Evolutionary conservation across 306 rosid species (phyloP).

Genomic region (Gastrolobium bilobum): DNA sequence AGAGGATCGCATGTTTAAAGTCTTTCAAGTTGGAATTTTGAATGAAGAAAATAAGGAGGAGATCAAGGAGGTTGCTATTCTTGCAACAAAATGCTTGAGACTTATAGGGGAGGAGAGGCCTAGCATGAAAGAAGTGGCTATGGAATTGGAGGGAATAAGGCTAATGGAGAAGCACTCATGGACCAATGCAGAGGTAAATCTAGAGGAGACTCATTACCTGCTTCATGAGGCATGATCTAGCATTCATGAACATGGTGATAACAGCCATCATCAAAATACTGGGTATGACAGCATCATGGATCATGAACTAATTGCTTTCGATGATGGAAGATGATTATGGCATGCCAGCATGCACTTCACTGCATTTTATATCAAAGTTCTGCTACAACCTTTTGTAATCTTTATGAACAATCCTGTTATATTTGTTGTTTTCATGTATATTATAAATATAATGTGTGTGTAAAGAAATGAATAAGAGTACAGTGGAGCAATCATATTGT

Average conservation of each 20-base stretch:
- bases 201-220: slow-evolving; percentile 23
- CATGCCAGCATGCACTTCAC: neutral
- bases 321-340: slow-evolving; percentile 30
- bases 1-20: too few relatives aligned
- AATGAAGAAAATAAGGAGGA: too few relatives aligned
- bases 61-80: too few relatives aligned
- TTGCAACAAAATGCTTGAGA: too few relatives aligned
- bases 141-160: slow-evolving; percentile 53
- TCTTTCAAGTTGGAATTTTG: too few relatives aligned
- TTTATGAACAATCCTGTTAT: neutral
- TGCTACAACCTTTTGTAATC: neutral
- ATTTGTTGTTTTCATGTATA: too few relatives aligned
- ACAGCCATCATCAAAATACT: neutral
- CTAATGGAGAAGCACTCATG: slow-evolving; percentile 2
- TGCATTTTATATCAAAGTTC: neutral
- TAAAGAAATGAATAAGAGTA: too few relatives aligned
- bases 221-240: neutral
- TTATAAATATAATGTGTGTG: too few relatives aligned
- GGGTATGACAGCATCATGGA: slow-evolving; percentile 13
- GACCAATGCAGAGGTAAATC: neutral
- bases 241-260: slow-evolving; percentile 2
- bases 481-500: too few relatives aligned
- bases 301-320: neutral
- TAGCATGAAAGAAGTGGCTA: slow-evolving; percentile 56
- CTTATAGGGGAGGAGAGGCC: slow-evolving; percentile 42